A percentile compares a stretch with the other conserved stretches of the same genome.
Evolutionary conservation across 768 basidiomycete species (phyloP).

Genomic region (Boletales sp.): DNA sequence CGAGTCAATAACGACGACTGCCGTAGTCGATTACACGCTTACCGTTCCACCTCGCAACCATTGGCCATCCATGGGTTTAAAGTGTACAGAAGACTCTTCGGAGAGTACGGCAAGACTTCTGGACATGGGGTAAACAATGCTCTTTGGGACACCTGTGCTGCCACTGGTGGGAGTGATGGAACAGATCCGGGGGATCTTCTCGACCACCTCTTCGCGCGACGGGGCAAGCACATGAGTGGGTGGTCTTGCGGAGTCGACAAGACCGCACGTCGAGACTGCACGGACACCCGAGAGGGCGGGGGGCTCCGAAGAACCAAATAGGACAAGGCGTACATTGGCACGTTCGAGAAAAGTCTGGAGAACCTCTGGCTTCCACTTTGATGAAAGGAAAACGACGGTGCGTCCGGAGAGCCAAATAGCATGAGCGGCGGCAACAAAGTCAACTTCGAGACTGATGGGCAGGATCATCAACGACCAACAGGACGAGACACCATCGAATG

Average conservation of each 20-base stretch:
- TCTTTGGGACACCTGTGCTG: slow-evolving; percentile 30
- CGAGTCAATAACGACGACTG: background rate
- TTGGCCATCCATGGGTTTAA: slow-evolving; percentile 26
- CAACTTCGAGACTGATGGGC: slow-evolving; percentile 24
- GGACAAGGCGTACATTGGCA: slow-evolving; percentile 18
- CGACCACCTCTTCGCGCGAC: slow-evolving; percentile 15
- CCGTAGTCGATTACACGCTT: background rate
- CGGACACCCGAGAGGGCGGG: slow-evolving; percentile 5
- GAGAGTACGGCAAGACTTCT: slow-evolving; percentile 20
- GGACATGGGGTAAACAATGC: slow-evolving; percentile 29
- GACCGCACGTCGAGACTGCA: slow-evolving; percentile 16
- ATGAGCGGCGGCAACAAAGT: slow-evolving; percentile 28
- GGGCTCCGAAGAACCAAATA: slow-evolving; percentile 18
- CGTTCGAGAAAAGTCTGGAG: slow-evolving; percentile 22
- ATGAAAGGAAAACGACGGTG: slow-evolving; percentile 27
- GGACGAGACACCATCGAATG: background rate
- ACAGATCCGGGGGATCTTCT: slow-evolving; percentile 19
- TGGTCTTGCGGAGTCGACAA: slow-evolving; percentile 8
- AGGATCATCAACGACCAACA: background rate
- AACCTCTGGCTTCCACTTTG: slow-evolving; percentile 28
- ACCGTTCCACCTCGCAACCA: slow-evolving; percentile 32
- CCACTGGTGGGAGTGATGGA: slow-evolving; percentile 28
- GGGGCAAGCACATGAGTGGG: slow-evolving; percentile 11
- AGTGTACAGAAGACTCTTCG: slow-evolving; percentile 26
- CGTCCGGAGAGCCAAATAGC: slow-evolving; percentile 28